phyloP scores from a whole-genome alignment of 805 yeast species.

The Debaryomyces prosopidis region DNA sequence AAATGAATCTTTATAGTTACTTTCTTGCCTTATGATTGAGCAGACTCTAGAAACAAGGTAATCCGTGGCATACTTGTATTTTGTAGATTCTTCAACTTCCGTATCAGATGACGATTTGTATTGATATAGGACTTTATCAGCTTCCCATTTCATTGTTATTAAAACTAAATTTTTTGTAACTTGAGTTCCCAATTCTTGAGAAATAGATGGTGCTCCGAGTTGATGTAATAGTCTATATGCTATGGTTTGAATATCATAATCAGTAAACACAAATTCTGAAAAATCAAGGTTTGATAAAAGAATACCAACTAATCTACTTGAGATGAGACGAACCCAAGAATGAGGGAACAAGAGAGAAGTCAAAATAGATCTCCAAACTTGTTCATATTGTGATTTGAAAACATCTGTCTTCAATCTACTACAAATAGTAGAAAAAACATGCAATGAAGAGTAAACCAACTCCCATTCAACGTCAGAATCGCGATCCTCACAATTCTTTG shows the following conservation, averaged over 20 bases:
- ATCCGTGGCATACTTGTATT: slow-evolving; percentile 44
- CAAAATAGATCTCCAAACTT: slow-evolving; percentile 53
- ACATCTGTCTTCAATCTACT: slow-evolving; percentile 34
- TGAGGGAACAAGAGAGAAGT: slow-evolving; percentile 77
- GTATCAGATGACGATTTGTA: slow-evolving; percentile 15
- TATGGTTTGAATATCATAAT: slow-evolving; percentile 61
- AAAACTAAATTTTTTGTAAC: slow-evolving; percentile 65
- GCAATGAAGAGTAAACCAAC: slow-evolving; percentile 64
- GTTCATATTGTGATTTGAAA: slow-evolving; percentile 28
- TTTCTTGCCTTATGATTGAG: slow-evolving; percentile 64
- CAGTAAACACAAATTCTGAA: slow-evolving; percentile 33
- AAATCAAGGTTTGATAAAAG: slow-evolving; percentile 45
- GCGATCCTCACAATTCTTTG: slow-evolving; percentile 35
- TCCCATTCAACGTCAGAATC: slow-evolving; percentile 68
- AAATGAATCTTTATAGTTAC: slow-evolving; percentile 50
- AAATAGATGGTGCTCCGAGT: slow-evolving; percentile 73
- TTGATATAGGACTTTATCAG: slow-evolving; percentile 36
- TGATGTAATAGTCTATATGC: slow-evolving; percentile 73
- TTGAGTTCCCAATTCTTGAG: slow-evolving; percentile 62
- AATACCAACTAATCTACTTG: slow-evolving; percentile 59
- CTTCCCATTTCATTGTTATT: slow-evolving; percentile 64
- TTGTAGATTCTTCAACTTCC: slow-evolving; percentile 21
- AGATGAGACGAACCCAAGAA: slow-evolving; percentile 79
- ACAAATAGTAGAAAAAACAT: slow-evolving; percentile 46
- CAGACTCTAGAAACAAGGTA: slow-evolving; percentile 68